phyloP scores from a whole-genome alignment of 1,284 basidiomycete genomes.

The Phenoliferia sp. region DNA sequence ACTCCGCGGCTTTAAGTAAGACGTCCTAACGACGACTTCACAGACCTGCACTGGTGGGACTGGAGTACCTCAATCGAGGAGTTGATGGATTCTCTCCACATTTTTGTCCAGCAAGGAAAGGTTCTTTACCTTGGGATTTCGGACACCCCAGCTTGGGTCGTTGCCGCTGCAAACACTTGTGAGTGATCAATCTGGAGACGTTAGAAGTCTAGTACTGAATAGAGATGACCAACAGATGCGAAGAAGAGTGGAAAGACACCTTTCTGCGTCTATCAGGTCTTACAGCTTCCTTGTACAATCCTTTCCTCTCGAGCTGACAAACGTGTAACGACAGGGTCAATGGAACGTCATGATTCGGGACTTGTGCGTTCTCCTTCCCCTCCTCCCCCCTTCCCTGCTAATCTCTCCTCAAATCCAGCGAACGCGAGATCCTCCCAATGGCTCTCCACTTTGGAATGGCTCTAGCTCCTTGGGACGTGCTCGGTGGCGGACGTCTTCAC shows the following conservation, averaged over 20 bases:
- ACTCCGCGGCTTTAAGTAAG: too few relatives aligned
- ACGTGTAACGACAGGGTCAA: constrained; percentile 53
- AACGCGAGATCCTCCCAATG: constrained; percentile 61
- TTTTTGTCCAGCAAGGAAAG: constrained; percentile 48
- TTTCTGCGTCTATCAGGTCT: constrained; percentile 37
- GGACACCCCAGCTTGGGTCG: constrained; percentile 56
- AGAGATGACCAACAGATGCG: too few relatives aligned
- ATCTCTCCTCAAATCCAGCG: constrained; percentile 27
- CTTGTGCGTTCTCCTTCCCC: constrained; percentile 37
- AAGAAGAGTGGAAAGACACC: constrained; percentile 23
- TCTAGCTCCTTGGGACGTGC: constrained; percentile 50
- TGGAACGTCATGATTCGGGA: constrained; percentile 51
- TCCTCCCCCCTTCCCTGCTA: background rate
- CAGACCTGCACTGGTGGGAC: background rate
- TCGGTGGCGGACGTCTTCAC: constrained; percentile 50
- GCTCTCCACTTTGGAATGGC: constrained; percentile 48
- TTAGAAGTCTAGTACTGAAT: too few relatives aligned
- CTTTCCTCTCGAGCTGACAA: too few relatives aligned
- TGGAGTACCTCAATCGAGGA: constrained; percentile 46
- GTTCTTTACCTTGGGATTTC: constrained; percentile 48
- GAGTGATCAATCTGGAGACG: too few relatives aligned
- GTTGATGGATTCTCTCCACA: constrained; percentile 53
- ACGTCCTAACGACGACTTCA: too few relatives aligned
- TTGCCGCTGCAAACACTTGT: constrained; percentile 53
- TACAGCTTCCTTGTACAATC: too few relatives aligned